Evolutionary conservation across 306 rosid genomes (phyloP), one percentile per base, ranked within the genome.

Genomic region (Abrus pulchellus): DNA sequence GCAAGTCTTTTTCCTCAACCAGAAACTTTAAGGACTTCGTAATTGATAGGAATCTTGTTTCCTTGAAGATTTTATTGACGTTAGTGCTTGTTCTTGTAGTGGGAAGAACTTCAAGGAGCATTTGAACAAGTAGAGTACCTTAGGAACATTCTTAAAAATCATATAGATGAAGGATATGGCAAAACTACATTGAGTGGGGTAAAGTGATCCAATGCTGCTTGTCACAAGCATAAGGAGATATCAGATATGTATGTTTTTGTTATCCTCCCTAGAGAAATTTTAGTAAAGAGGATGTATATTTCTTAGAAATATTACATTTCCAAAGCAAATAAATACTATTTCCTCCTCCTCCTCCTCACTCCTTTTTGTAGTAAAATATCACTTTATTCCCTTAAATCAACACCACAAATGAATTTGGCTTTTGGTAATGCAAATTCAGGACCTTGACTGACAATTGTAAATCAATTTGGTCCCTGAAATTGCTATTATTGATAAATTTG

Each of bases 71-170:
- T 10, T 57, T 64, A 50, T 61, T 67, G 65, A 66, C 30, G 48
- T 62, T 13, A 49, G 49, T 63, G 72, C 33, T 66, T 6, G 84
- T 68, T 82, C 53, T 53, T 88, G 85, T 65, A 94, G 98, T 94
- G 98, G 98, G 98, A 91, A 82, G 98, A 89, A 57, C 87, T 84
- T 72, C 91, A 90, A 83, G 99, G 99, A 49, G 87, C 80, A 68
- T 80, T 75, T 6, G 86, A 90, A 84, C 97, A 92, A 73, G 63
- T 77, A 10, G 90, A 86, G 70, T 88, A 91, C 80, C 92, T 94
- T 30, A 90, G 95, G 85, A 83, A 74, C 82, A 84, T 91, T 80
- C 89, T 94, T 70, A 80, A 89, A 82, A 66, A 89, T 20, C 83
- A 85, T 87, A 7, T 89, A 29, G 83, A 74, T 33, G 71, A 14